Base-by-base conservation (phyloP, 305 asterid species). In the Fraxinus ornus region DNA sequence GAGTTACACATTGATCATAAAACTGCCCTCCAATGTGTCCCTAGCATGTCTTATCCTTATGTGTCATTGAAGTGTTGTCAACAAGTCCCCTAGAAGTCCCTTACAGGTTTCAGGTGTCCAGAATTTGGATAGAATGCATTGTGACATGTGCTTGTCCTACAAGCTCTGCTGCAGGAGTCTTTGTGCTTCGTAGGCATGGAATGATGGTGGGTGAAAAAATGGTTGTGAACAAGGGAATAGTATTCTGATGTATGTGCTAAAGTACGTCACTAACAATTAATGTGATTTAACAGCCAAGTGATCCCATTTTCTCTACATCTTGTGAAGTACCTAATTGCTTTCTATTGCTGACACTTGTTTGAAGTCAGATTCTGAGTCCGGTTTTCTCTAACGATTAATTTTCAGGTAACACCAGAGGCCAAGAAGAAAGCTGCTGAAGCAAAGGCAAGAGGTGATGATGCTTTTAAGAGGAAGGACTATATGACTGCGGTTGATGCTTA, bases 381-480 rank as follows among this genome's bases (percentile, higher is more conserved):
- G n/a, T 60, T 60, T 47, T 13, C 62, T 57, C 24, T 57, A 17
- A 41, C 44, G 62, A 52, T 52, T 81, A 4, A 57, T 76, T 57
- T 62, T 52, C 62, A 95, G 99, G 95, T 93, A 84, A 73, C 95
- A 81, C 90, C 94, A 72, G 99, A 95, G 85, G 94, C 93, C 72
- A 95, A 92, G 89, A 86, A 83, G 87, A 88, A 89, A 83, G 97
- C 97, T 66, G 92, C 92, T 70, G 98, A 95, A 85, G 97, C 98
- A 22, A 95, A 95, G 89, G 92, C 90, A 30, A 90, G 95, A 84
- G 99, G 90, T 10, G 96, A 92, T 0, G 94, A 92, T 72, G 93
- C 99, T 78, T 95, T 91, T 86, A 90, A 87, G 87, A 88, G 93
- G 84, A 87, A 90, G 77, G 97, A 95, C 78, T 89, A 83, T 83